A percentile compares a stretch with the other conserved stretches of the same genome.
Evolutionary conservation across 169 alveolate genomes (phyloP).

Genomic region (Condylostoma magnum): DNA sequence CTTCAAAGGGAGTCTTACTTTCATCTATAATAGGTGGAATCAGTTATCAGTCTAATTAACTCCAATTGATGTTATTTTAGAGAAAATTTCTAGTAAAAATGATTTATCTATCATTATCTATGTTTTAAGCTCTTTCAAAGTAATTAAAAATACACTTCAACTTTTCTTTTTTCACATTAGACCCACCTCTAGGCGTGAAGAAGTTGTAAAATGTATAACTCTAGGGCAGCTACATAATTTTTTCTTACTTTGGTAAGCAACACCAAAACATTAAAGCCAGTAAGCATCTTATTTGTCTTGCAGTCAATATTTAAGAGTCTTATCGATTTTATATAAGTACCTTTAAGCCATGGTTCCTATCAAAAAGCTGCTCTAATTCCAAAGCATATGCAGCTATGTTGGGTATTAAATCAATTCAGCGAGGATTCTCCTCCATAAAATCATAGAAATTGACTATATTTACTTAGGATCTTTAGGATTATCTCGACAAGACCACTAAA

Average conservation of each 20-base stretch:
- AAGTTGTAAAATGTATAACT: background rate
- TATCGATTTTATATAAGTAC: background rate
- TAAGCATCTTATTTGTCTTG: background rate
- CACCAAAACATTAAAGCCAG: constrained; percentile 17
- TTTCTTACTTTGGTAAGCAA: constrained; percentile 25
- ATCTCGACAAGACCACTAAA: background rate
- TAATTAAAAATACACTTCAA: background rate
- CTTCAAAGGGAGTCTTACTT: background rate
- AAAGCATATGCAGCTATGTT: constrained; percentile 23
- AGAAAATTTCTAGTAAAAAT: background rate
- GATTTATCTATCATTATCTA: background rate
- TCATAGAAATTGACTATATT: background rate
- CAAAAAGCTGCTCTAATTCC: constrained; percentile 17
- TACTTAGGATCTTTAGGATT: background rate
- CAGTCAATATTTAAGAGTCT: background rate
- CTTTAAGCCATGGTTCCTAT: background rate
- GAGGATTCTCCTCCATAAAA: background rate
- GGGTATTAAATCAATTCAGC: background rate
- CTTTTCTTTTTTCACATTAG: background rate
- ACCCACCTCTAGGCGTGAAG: background rate
- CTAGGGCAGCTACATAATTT: background rate
- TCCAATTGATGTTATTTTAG: background rate
- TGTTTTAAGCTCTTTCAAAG: background rate
- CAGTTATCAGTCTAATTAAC: background rate
- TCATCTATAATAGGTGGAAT: background rate